phyloP scores from a whole-genome alignment of 2,329 filamentous ascomycete species.

The Ceratocystiopsis brevicomis region DNA sequence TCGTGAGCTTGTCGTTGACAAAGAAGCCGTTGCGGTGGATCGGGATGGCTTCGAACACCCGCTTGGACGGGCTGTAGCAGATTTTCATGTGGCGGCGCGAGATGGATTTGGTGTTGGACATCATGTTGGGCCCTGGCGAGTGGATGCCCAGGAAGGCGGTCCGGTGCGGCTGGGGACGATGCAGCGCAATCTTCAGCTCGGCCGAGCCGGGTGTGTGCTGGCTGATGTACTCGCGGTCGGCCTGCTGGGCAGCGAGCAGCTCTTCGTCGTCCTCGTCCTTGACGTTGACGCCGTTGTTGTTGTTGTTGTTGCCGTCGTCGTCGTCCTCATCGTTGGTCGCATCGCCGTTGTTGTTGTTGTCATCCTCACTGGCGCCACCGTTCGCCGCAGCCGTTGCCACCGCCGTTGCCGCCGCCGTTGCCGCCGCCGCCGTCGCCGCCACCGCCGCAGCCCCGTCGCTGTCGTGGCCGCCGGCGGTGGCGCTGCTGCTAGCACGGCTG shows the following conservation, averaged over 20 bases:
- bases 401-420: no score
- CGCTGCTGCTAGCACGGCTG: no score
- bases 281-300: slow-evolving; percentile 5
- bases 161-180: slow-evolving; percentile 41
- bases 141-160: slow-evolving; percentile 55
- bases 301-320: slow-evolving; percentile 11
- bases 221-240: slow-evolving; percentile 37
- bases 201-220: slow-evolving; percentile 36
- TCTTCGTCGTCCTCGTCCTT: not conserved
- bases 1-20: slow-evolving; percentile 40
- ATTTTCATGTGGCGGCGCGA: slow-evolving; percentile 59
- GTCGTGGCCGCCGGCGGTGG: no score
- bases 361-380: not conserved
- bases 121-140: slow-evolving; percentile 42
- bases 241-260: slow-evolving; percentile 19
- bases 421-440: no score
- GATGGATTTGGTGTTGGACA: slow-evolving; percentile 49
- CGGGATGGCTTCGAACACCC: slow-evolving; percentile 45
- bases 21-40: slow-evolving; percentile 51
- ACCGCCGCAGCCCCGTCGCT: no score
- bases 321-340: slow-evolving; percentile 9
- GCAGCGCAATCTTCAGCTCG: slow-evolving; percentile 37
- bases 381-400: no score
- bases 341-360: slow-evolving; percentile 11
- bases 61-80: slow-evolving; percentile 42